Conservation (phyloP, 192 early-diverging fungal species). For the Backusella liffmaniae region DNA sequence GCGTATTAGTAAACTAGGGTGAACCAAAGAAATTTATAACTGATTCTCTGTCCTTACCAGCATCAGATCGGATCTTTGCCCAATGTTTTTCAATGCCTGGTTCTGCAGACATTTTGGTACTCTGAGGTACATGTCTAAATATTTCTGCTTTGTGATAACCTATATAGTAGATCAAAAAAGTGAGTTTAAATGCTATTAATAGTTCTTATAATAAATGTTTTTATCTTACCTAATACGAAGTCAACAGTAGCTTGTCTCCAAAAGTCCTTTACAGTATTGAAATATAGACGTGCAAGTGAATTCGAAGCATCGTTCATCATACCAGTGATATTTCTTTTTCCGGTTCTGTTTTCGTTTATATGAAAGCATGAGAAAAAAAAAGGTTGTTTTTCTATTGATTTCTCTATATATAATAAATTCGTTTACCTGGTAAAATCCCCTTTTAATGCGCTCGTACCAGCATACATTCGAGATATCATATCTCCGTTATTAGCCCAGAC, state of each 20-base stretch:
- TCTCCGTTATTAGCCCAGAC: slow-evolving; percentile 85
- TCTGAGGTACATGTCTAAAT: slow-evolving; percentile 30
- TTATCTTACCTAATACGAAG: slow-evolving; percentile 44
- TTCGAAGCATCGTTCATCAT: slow-evolving; percentile 78
- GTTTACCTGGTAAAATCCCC: slow-evolving; percentile 69
- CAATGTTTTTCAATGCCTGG: slow-evolving; percentile 37
- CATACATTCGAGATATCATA: slow-evolving; percentile 73
- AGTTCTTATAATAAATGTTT: slow-evolving; percentile 24
- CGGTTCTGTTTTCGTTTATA: slow-evolving; percentile 37
- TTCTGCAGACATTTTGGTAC: slow-evolving; percentile 34
- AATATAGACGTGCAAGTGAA: slow-evolving; percentile 71
- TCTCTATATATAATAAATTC: neutral
- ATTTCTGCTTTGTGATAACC: slow-evolving; percentile 39
- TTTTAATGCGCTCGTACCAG: slow-evolving; percentile 77
- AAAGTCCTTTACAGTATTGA: slow-evolving; percentile 73
- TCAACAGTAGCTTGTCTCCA: slow-evolving; percentile 63
- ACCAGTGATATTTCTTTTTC: slow-evolving; percentile 70
- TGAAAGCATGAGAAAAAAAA: neutral
- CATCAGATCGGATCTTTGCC: slow-evolving; percentile 41
- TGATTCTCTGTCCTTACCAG: slow-evolving; percentile 29
- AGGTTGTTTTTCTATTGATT: neutral
- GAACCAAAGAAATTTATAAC: neutral
- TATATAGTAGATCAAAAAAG: neutral
- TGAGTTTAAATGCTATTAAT: neutral
- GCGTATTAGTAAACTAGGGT: neutral